phyloP scores from a whole-genome alignment of 495 filamentous ascomycete species.

The Aspergillus avenaceus region DNA sequence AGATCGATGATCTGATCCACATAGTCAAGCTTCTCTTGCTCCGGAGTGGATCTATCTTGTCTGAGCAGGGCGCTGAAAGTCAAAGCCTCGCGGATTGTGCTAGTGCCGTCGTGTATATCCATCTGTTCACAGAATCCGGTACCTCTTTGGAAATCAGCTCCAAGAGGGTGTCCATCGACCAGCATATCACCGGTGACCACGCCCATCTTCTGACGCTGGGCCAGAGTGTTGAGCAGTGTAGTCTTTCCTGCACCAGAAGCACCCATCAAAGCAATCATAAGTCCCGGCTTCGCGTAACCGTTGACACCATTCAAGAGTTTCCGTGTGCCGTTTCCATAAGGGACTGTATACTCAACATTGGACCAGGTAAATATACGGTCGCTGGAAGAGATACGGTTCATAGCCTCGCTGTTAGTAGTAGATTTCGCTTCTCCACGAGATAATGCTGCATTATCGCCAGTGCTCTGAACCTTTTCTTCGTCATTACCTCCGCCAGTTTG shows the following conservation, averaged over 20 bases:
- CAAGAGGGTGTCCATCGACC: conserved; percentile 68
- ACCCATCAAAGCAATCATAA: conserved; percentile 79
- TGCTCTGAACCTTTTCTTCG: conserved; percentile 40
- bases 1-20: conserved; percentile 59
- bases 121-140: conserved; percentile 88
- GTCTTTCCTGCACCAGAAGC: conserved; percentile 84
- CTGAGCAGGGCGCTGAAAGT: conserved; percentile 64
- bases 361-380: conserved; percentile 74
- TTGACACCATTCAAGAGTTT: conserved; percentile 69
- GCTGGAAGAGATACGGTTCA: conserved; percentile 54
- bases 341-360: conserved; percentile 68
- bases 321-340: conserved; percentile 63
- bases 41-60: conserved; percentile 48
- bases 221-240: conserved; percentile 68
- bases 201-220: conserved; percentile 71
- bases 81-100: conserved; percentile 63
- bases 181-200: conserved; percentile 70
- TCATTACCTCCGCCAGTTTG: conserved; percentile 36
- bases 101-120: conserved; percentile 70
- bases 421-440: conserved; percentile 42
- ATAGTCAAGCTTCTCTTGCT: conserved; percentile 55
- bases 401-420: conserved; percentile 34
- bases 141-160: conserved; percentile 68
- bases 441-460: conserved; percentile 33
- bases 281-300: conserved; percentile 76